These are phyloP conservation scores for Chrysanthemum seticuspe DNA, from an alignment of 129 eudicot species.

Conservation along the genomic window DNA sequence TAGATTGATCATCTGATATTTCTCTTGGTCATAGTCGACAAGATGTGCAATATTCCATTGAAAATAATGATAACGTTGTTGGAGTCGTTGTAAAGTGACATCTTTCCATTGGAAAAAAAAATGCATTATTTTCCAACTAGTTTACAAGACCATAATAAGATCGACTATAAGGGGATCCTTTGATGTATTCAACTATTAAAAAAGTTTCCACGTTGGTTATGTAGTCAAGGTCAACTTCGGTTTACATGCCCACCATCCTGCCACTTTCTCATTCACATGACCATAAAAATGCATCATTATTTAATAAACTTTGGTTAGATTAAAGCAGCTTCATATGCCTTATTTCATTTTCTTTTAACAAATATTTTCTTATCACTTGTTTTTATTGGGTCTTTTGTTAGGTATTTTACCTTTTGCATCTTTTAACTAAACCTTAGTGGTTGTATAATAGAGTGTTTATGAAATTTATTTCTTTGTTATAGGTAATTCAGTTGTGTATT, in stretches of 20 bases:
- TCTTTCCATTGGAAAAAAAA: not conserved
- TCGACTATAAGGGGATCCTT: not conserved
- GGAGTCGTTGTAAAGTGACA: not conserved
- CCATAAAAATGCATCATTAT: not conserved
- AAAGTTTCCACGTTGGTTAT: conserved; percentile 13
- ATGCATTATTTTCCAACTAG: not conserved
- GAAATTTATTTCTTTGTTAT: not conserved
- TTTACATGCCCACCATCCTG: conserved; percentile 19
- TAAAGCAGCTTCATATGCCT: not conserved
- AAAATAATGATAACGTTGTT: too few relatives aligned
- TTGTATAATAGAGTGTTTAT: not conserved
- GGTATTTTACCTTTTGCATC: conserved; percentile 9
- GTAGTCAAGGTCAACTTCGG: conserved; percentile 28
- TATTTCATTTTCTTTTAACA: conserved; percentile 2
- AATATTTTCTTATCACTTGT: not conserved
- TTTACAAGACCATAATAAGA: not conserved
- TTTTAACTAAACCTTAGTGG: not conserved
- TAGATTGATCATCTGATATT: not conserved
- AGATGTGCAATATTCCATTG: not conserved
- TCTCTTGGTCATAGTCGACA: not conserved
- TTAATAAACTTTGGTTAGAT: not conserved
- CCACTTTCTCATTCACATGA: conserved; percentile 23
- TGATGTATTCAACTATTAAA: not conserved
- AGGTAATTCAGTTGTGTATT: conserved; percentile 9
- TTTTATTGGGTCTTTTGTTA: conserved; percentile 4